Evolutionary conservation across 306 rosid genomes (phyloP).

Genomic region (Chamaecrista fasciculata): DNA sequence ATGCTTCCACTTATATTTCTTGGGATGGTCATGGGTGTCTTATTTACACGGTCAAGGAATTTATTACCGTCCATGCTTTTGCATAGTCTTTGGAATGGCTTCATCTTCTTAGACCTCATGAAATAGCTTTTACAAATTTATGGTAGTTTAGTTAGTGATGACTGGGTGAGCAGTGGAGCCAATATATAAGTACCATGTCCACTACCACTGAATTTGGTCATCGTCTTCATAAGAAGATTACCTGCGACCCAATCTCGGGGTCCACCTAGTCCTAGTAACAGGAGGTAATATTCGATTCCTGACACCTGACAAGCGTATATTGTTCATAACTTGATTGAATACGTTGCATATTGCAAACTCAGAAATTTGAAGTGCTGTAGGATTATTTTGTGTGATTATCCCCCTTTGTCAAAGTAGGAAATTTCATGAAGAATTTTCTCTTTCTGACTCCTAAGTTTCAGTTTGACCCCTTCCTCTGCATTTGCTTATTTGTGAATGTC

Average conservation of each 20-base stretch:
- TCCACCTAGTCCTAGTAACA: slow-evolving; percentile 20
- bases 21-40: slow-evolving; percentile 89
- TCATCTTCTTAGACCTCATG: slow-evolving; percentile 82
- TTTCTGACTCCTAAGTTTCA: no score
- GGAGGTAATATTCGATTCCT: slow-evolving; percentile 6
- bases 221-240: slow-evolving; percentile 24
- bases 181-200: slow-evolving; percentile 30
- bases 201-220: slow-evolving; percentile 28
- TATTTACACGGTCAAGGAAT: slow-evolving; percentile 84
- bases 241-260: slow-evolving; percentile 18
- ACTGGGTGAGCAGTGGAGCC: not conserved
- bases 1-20: slow-evolving; percentile 91
- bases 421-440: not conserved
- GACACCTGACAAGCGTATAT: slow-evolving; percentile 31
- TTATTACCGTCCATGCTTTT: slow-evolving; percentile 86
- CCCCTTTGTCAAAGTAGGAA: not conserved
- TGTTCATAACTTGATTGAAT: slow-evolving; percentile 28
- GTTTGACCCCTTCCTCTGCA: no score
- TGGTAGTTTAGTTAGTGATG: slow-evolving; percentile 26
- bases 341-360: slow-evolving; percentile 14
- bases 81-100: slow-evolving; percentile 99
- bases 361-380: not conserved
- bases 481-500: no score
- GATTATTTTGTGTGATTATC: not conserved
- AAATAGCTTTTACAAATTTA: slow-evolving; percentile 41